Evolutionary conservation across 345 rosid genomes (phyloP).

Genomic region (Garcia nutans): DNA sequence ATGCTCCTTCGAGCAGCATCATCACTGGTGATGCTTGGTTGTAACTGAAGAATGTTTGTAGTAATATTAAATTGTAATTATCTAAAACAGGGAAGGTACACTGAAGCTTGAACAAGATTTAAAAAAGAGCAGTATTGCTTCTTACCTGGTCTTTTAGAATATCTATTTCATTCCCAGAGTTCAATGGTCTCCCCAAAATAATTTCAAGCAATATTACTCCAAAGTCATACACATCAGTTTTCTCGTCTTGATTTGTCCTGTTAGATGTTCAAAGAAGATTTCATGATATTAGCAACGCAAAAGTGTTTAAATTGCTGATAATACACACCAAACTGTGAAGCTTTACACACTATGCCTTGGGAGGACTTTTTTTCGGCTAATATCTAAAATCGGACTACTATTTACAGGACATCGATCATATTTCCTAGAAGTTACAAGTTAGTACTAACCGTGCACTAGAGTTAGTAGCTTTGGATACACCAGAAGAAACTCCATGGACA

Average conservation of each 20-base stretch:
- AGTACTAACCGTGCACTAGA: conserved; percentile 44
- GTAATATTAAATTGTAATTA: neutral
- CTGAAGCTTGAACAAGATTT: neutral
- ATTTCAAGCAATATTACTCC: conserved; percentile 88
- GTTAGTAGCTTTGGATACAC: conserved; percentile 41
- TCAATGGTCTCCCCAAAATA: conserved; percentile 65
- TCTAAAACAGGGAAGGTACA: neutral
- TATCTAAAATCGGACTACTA: neutral
- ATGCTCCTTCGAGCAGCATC: conserved; percentile 53
- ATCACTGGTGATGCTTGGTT: conserved; percentile 46
- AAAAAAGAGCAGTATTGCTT: neutral
- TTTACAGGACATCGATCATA: neutral
- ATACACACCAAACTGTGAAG: neutral
- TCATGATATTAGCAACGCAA: neutral
- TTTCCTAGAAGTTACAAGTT: neutral
- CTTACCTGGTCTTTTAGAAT: conserved; percentile 57
- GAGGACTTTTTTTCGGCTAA: neutral
- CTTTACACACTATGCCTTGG: neutral
- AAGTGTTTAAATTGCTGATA: neutral
- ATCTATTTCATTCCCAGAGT: conserved; percentile 51
- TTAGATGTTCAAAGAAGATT: neutral
- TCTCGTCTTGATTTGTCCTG: conserved; percentile 53
- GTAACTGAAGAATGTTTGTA: conserved; percentile 44
- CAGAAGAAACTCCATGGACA: conserved; percentile 43
- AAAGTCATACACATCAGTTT: conserved; percentile 65